A percentile compares a stretch with the other conserved stretches of the same genome.
These are phyloP conservation scores for Phytophthora pluvialis DNA, from an alignment of 352 stramenopile species.

Conservation along the genomic window DNA sequence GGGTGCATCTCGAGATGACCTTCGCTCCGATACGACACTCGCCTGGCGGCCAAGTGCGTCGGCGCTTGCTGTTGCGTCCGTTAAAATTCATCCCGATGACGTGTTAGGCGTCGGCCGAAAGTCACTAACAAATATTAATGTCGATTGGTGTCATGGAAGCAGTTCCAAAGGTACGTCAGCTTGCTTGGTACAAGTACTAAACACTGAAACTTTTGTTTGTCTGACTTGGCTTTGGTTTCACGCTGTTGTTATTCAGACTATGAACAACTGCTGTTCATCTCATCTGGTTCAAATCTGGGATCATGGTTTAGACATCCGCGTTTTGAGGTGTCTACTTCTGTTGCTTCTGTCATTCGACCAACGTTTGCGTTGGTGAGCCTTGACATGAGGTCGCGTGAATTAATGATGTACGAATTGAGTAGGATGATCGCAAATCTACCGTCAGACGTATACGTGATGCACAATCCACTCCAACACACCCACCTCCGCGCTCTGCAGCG, in stretches of 20 bases:
- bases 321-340: neutral
- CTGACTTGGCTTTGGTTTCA: constrained; percentile 1
- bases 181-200: neutral
- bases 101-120: constrained; percentile 12
- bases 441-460: constrained; percentile 51
- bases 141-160: neutral
- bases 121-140: neutral
- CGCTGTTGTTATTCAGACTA: constrained; percentile 16
- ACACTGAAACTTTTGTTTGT: constrained; percentile 1
- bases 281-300: constrained; percentile 44
- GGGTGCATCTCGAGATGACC: constrained; percentile 5
- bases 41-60: constrained; percentile 11
- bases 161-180: constrained; percentile 23
- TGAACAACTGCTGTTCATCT: constrained; percentile 51
- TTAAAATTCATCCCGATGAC: constrained; percentile 30
- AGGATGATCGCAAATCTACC: constrained; percentile 39
- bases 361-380: constrained; percentile 46
- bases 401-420: constrained; percentile 39
- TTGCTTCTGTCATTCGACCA: constrained; percentile 35
- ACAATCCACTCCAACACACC: constrained; percentile 39
- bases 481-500: constrained; percentile 36
- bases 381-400: constrained; percentile 23
- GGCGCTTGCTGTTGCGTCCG: constrained; percentile 23
- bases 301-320: constrained; percentile 23
- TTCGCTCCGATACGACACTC: neutral